Base-by-base conservation (phyloP, 495 filamentous ascomycete genomes). In the Aspergillus incahuasiensis region DNA sequence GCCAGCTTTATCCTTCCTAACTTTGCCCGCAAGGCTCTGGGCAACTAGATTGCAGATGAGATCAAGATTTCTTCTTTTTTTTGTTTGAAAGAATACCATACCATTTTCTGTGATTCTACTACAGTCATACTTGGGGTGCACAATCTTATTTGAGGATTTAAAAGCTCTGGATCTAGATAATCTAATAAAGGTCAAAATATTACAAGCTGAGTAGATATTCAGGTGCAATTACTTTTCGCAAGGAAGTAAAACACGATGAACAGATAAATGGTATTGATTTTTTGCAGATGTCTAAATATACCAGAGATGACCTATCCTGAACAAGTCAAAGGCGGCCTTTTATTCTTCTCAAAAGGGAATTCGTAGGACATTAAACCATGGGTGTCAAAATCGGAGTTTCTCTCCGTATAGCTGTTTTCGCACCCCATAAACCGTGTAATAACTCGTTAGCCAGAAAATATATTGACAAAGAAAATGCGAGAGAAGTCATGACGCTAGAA, bases 1-100 rank as follows among this genome's bases (percentile, higher is more conserved):
- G 92, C 95, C 39, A 85, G 85, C 73, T 99, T 96, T 72, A 75
- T 97, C 50, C 78, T 99, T 68, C 94, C 94, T 19, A 96, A 82
- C 62, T 97, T 97, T 68, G 92, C 95, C 13, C 81, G 88, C 64
- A 80, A 87, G 78, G 91, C 87, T 52, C 74, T 96, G 50, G 56
- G 63, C 45, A 55, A 58, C 28, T 73, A 67, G 53, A 64, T 62
- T 57, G 3, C 48, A 42, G 60, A 59, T 42, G 30, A 24, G 46
- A 48, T 42, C 21, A 19, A 40, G 18, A 46, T 34, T 41, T 15
- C 30, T 9, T 38, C 45, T 56, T 50, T 58, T n/a, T 57, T 50
- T 47, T 53, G 20, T 47, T 49, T 42, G n/a, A 16, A 50, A 50
- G 34, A 40, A 50, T 40, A 40, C 32, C 32, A 49, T 49, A 38